Conservation (phyloP, 441 rosid species). For the Bruguiera hainesii region DNA sequence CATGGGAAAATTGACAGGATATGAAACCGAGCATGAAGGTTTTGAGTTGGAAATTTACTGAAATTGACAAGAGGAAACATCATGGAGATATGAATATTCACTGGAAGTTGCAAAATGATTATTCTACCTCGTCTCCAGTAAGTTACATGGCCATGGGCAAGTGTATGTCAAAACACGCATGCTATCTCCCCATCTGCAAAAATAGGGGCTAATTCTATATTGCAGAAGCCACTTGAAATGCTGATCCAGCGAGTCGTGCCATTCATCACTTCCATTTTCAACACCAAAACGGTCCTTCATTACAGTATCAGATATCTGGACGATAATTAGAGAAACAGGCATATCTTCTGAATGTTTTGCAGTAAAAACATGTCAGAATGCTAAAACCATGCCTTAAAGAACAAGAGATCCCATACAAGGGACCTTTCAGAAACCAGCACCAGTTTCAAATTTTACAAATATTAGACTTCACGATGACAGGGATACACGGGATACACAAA, state of each 20-base stretch:
- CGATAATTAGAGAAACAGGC: constrained; percentile 24
- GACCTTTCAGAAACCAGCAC: constrained; percentile 12
- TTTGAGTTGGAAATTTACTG: too few relatives aligned
- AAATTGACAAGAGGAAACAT: not conserved
- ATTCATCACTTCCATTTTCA: constrained; percentile 74
- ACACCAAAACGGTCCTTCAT: constrained; percentile 93
- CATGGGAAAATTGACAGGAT: too few relatives aligned
- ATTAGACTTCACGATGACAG: not conserved
- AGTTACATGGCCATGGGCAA: constrained; percentile 87
- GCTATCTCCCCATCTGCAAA: constrained; percentile 86
- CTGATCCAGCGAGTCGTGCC: constrained; percentile 70
- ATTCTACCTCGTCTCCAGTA: not conserved
- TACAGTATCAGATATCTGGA: constrained; percentile 87
- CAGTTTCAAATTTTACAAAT: not conserved
- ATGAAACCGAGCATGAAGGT: too few relatives aligned
- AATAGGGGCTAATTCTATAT: constrained; percentile 87
- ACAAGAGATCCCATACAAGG: constrained; percentile 28
- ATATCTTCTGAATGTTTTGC: not conserved
- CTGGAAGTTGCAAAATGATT: too few relatives aligned
- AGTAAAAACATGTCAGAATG: not conserved
- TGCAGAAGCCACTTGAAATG: constrained; percentile 98
- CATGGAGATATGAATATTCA: not conserved
- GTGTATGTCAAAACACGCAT: constrained; percentile 96
- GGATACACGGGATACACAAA: constrained; percentile 97
- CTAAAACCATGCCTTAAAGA: not conserved